phyloP scores from a whole-genome alignment of 1,284 basidiomycete genomes.

The Agroathelia rolfsii region DNA sequence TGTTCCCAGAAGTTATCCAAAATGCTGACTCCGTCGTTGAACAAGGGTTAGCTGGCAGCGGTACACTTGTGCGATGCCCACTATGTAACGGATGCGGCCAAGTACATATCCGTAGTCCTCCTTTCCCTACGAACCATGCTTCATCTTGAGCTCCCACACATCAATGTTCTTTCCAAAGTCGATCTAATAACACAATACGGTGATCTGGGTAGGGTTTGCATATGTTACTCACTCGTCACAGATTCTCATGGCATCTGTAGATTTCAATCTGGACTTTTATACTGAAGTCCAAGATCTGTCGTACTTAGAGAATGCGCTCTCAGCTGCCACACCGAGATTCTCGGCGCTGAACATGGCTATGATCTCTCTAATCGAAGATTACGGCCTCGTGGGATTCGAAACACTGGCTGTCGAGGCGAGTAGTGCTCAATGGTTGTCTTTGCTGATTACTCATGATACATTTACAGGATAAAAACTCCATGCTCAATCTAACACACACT shows the following conservation, averaged over 20 bases:
- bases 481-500: constrained; percentile 74
- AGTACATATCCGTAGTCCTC: constrained; percentile 90
- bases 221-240: constrained; percentile 3
- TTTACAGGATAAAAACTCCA: constrained; percentile 79
- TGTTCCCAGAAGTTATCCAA: too few species aligned
- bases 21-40: too few species aligned
- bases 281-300: constrained; percentile 96
- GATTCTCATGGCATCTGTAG: constrained; percentile 29
- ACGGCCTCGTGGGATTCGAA: constrained; percentile 91
- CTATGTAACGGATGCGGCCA: constrained; percentile 92
- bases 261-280: constrained; percentile 97
- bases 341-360: constrained; percentile 81
- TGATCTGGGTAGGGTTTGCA: constrained; percentile 69
- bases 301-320: constrained; percentile 75
- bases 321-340: constrained; percentile 55
- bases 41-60: constrained; percentile 66
- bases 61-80: constrained; percentile 96
- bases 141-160: constrained; percentile 93
- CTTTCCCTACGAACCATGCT: constrained; percentile 94
- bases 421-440: constrained; percentile 1
- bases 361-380: constrained; percentile 90
- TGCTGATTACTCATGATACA: neutral
- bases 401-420: constrained; percentile 89
- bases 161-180: constrained; percentile 96
- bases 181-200: constrained; percentile 85